Percentiles rank a stretch among this genome's conserved stretches.
Conservation (phyloP, 352 stramenopile species). For the Globisporangium sylvaticum region DNA sequence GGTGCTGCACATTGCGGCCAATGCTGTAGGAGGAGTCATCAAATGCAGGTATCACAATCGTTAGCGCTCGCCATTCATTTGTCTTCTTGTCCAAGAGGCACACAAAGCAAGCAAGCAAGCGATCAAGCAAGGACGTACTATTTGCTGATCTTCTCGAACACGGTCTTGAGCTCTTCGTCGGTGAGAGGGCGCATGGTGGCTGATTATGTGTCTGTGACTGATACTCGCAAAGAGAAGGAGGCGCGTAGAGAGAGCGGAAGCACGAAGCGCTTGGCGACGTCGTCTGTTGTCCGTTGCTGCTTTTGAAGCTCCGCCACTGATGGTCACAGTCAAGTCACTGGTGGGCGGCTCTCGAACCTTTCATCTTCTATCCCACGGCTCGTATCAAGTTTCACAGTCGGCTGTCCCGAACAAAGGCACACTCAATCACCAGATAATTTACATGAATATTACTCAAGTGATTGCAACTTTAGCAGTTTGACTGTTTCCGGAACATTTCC, state of each 20-base stretch:
- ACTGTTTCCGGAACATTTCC: neutral
- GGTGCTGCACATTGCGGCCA: constrained; percentile 94
- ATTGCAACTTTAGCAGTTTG: neutral
- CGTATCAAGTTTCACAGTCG: neutral
- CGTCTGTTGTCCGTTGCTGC: constrained; percentile 15
- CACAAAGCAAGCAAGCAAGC: neutral
- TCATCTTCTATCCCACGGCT: constrained; percentile 3
- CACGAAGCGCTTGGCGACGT: neutral
- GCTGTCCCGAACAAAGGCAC: neutral
- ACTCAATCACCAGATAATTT: neutral
- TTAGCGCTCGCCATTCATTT: neutral
- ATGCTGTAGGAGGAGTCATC: constrained; percentile 58
- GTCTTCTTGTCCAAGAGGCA: neutral
- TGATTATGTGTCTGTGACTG: constrained; percentile 4
- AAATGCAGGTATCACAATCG: neutral
- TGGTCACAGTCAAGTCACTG: constrained; percentile 4
- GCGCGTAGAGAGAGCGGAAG: neutral
- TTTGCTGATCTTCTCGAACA: constrained; percentile 99
- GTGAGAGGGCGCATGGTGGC: constrained; percentile 94
- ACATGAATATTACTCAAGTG: neutral
- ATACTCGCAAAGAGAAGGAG: neutral
- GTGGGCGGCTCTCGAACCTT: constrained; percentile 7
- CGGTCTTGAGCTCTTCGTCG: constrained; percentile 96
- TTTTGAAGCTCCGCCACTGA: constrained; percentile 12
- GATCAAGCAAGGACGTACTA: constrained; percentile 60